Evolutionary conservation across 768 basidiomycete species (phyloP).

Genomic region (Xerocomus potaroensis): DNA sequence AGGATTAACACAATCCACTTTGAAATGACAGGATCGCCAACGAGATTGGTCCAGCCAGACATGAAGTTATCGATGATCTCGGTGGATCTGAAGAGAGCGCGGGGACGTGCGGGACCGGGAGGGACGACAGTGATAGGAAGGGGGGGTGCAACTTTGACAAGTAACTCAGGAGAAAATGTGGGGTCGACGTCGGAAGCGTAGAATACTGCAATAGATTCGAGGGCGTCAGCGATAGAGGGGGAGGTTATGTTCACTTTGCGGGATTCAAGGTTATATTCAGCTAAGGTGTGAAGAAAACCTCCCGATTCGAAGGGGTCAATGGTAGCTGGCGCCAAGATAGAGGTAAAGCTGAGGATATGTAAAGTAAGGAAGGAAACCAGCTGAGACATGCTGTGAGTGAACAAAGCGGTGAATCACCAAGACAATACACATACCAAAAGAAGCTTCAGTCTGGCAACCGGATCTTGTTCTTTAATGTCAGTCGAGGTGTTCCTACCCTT

Average conservation of each 20-base stretch:
- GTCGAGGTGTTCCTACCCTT: slow-evolving; percentile 36
- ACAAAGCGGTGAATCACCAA: neutral
- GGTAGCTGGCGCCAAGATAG: slow-evolving; percentile 75
- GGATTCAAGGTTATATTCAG: slow-evolving; percentile 20
- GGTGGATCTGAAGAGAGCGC: slow-evolving; percentile 33
- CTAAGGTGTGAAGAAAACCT: slow-evolving; percentile 9
- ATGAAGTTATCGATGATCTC: slow-evolving; percentile 81
- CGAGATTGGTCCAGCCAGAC: slow-evolving; percentile 84
- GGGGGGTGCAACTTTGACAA: slow-evolving; percentile 62
- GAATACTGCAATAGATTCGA: slow-evolving; percentile 51
- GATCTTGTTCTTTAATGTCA: slow-evolving; percentile 62
- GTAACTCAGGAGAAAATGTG: slow-evolving; percentile 35
- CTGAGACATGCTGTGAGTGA: slow-evolving; percentile 29
- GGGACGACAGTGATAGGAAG: slow-evolving; percentile 49
- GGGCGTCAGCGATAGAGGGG: slow-evolving; percentile 52
- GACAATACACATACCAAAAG: slow-evolving; percentile 56
- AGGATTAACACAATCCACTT: slow-evolving; percentile 94
- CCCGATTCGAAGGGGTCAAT: slow-evolving; percentile 40
- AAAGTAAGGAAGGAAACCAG: slow-evolving; percentile 89
- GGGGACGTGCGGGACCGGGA: slow-evolving; percentile 28
- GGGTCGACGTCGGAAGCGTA: slow-evolving; percentile 14
- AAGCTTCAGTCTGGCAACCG: slow-evolving; percentile 83
- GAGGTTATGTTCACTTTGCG: slow-evolving; percentile 70
- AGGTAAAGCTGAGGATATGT: slow-evolving; percentile 89
- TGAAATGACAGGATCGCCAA: slow-evolving; percentile 89